Base-by-base conservation (phyloP, 192 early-diverging fungal species). In the Thamnidium elegans region DNA sequence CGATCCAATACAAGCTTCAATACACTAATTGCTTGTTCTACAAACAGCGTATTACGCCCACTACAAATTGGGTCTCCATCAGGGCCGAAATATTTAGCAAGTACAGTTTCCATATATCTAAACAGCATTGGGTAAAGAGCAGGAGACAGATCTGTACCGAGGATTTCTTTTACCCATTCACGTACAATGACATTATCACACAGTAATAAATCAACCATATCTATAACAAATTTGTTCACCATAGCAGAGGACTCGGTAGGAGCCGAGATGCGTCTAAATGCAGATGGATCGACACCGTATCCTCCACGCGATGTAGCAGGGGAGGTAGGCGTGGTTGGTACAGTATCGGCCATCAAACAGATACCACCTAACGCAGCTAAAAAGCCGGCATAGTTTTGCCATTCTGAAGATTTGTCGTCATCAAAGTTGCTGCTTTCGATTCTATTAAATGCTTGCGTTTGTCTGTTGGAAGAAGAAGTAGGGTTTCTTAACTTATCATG, bases 321-420 rank as follows among this genome's bases (percentile, higher is more conserved):
- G 3, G 69, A 62, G 3, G 55, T 26, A 44, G 68, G 54, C 2
- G 65, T 63, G 8, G 64, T 31, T 1, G 67, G 21, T 31, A 21
- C 39, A n/a, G 45, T 44, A 31, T 69, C 72, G 3, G 67, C 76
- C 55, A 65, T 70, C 8, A 87, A 66, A 50, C 88, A 91, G n/a
- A 83, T 81, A 1, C 90, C 92, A 46, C 89, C 92, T 14, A 92
- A 66, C 14, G 92, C 87, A 44, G 88, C 89, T 20, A 93, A 77
- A 66, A 93, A 94, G 1, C 91, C 90, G 6, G 89, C 90, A 69
- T 90, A 91, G 60, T 92, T 90, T 55, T 83, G 78, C 88, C 92
- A 91, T 50, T 92, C 88, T 7, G 85, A 70, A 13, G 71, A 69
- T 19, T 69, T 74, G 19, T 79, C 66, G 44, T 72, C 80, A 19